Base-by-base conservation (phyloP, 192 early-diverging fungal species). In the Coemansia javaensis region DNA sequence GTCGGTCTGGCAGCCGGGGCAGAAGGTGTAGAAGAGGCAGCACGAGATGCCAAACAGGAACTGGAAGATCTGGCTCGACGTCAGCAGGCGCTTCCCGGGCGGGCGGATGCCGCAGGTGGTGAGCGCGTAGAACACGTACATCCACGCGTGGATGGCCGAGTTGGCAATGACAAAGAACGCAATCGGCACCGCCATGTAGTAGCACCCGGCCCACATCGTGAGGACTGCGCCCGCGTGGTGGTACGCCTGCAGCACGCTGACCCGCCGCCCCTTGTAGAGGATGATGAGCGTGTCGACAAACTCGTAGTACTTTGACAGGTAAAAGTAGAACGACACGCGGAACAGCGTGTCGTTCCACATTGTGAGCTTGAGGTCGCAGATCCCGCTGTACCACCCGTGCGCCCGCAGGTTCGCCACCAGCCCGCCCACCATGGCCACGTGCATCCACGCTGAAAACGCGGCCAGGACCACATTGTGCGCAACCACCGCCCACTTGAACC, bases 141-240 rank as follows among this genome's bases (percentile, higher is more conserved):
- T 93, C 68, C 90, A 66, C 43, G 89, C 81, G 66, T 93, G 90
- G 36, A 93, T 86, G 46, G 88, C 86, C 13, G 89, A 90, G 72
- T 93, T 93, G 7, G 50, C 43, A 13, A 75, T 68, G 32, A 90
- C 89, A 63, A 90, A 90, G 54, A 93, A 86, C 77, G 87, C 87
- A 59, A 88, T 86, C 5, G 87, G 85, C 10, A 87, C 81, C 0
- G 88, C 78, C 44, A 83, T 75, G 49, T 80, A 86, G 48, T 82
- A 80, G 58, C 86, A 84, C 33, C 87, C 85, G 27, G 83, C 78
- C 85, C 85, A 90, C 90, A 93, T 93, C 47, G 86, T 87, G 56
- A 90, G 77, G 63, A 93, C 90, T 13, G 90, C 89, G 24, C 88
- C 89, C 21, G 88, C 82, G 62, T 93, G 90, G 70, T 93, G 90